Evolutionary conservation across 2,329 filamentous ascomycete species (phyloP), one percentile per base, ranked within the genome.

Genomic region (Arachnomyces sp.): DNA sequence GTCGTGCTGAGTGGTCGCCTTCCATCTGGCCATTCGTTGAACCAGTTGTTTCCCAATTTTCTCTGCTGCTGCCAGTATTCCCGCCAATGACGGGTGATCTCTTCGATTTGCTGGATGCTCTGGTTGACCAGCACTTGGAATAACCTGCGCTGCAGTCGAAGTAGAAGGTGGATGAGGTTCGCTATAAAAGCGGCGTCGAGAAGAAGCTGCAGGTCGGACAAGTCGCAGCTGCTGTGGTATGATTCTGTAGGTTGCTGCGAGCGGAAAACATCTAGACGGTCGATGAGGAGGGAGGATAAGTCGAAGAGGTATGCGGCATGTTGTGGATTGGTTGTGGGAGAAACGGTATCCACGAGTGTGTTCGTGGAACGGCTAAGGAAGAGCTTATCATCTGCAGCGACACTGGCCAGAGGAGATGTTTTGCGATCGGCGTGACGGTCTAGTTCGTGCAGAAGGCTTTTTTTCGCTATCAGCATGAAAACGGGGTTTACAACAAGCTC

Each of bases 1-100:
- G 60, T 62, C 13, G 63, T 64, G 43, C 58, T 64, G 15, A 66
- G 50, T 11, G 61, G 63, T 18, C 56, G 56, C 25, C 55, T 57
- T 47, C 62, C 58, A 46, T 61, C 54, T 2, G 59, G 57, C 46
- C 61, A 68, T 47, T 68, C 65, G 4, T 58, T 52, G 43, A 68
- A 67, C 44, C 44, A 44, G 12, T 29, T 36, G 31, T 13, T 28
- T 21, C 31, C 34, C 11, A 37, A 16, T 36, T 37, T 42, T 29
- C 17, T 38, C 34, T 31, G 32, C 29, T 42, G 21, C 15, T 17
- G 7, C 35, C 35, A 38, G 34, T 34, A 34, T 14, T 37, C 29
- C 13, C 21, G 18, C 33, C 38, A 44, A 28, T 36, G n/a, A 28
- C 17, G n/a, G 7, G 25, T 28, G 33, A 6, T 18, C 16, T 42